Evolutionary conservation across 169 alveolate genomes (phyloP).

Genomic region (Eimeria praecox): DNA sequence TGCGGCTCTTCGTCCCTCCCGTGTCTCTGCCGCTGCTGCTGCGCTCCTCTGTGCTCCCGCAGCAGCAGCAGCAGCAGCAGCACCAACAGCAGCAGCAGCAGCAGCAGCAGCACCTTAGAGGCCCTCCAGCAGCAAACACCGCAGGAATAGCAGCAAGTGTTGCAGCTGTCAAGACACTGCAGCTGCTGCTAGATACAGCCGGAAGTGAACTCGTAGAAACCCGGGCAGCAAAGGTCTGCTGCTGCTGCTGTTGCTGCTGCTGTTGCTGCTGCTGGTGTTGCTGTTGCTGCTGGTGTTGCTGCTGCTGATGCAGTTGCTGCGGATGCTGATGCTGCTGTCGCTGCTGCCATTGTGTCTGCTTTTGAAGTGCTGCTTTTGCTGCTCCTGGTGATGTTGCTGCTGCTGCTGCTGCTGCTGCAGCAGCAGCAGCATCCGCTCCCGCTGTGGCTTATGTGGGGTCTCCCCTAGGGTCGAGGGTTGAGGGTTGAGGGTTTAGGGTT

Average conservation of each 20-base stretch:
- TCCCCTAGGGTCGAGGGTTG: neutral
- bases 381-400: slow-evolving; percentile 1
- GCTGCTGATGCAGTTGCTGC: slow-evolving; percentile 6
- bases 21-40: slow-evolving; percentile 30
- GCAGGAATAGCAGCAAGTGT: slow-evolving; percentile 32
- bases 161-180: slow-evolving; percentile 28
- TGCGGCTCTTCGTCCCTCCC: slow-evolving; percentile 51
- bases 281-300: neutral
- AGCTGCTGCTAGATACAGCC: slow-evolving; percentile 29
- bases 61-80: slow-evolving; percentile 44
- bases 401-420: neutral
- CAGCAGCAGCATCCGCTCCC: neutral
- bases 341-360: too few species aligned
- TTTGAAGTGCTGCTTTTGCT: slow-evolving; percentile 38
- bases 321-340: neutral
- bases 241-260: slow-evolving; percentile 17
- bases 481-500: too few species aligned
- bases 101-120: slow-evolving; percentile 25
- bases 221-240: slow-evolving; percentile 28
- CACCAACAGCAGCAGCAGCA: neutral
- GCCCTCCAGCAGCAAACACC: neutral
- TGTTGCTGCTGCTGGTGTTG: slow-evolving; percentile 21
- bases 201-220: slow-evolving; percentile 55
- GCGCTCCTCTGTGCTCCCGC: neutral
- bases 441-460: neutral